phyloP scores from a whole-genome alignment of 306 rosid species.

The Crotalaria pallida region DNA sequence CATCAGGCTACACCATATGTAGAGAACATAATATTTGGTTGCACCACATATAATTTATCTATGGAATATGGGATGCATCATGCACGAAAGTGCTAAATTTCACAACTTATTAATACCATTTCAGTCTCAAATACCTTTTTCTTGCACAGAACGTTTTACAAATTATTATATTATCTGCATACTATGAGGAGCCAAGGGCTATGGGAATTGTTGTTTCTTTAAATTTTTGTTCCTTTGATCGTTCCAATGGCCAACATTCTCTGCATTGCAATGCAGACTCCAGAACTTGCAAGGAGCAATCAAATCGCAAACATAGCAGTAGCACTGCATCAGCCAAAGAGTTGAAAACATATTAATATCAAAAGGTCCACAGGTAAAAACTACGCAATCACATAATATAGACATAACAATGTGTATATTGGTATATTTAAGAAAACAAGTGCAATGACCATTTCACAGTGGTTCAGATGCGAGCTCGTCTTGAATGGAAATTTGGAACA shows the following conservation, averaged over 20 bases:
- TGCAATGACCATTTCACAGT: slow-evolving; percentile 50
- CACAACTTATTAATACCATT: neutral
- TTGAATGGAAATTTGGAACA: slow-evolving; percentile 52
- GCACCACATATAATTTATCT: too few relatives aligned
- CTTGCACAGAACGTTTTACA: neutral
- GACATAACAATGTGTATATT: neutral
- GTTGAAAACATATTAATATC: neutral
- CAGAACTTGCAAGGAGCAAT: slow-evolving; percentile 36
- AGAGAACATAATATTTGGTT: too few relatives aligned
- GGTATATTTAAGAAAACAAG: neutral
- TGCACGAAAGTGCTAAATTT: neutral
- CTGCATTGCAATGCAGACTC: slow-evolving; percentile 33
- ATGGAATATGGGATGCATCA: neutral
- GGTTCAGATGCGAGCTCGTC: slow-evolving; percentile 37
- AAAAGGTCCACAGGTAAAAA: neutral
- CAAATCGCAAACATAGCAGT: slow-evolving; percentile 52
- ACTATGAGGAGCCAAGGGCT: neutral
- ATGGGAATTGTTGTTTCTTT: too few relatives aligned
- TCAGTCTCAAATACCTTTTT: neutral
- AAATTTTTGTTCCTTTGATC: neutral
- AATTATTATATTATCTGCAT: neutral
- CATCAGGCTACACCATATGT: too few relatives aligned
- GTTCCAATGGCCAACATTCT: slow-evolving; percentile 8
- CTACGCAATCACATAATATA: neutral
- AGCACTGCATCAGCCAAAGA: slow-evolving; percentile 43